Base-by-base conservation (phyloP, 306 rosid species). In the Fragaria nilgerrensis region DNA sequence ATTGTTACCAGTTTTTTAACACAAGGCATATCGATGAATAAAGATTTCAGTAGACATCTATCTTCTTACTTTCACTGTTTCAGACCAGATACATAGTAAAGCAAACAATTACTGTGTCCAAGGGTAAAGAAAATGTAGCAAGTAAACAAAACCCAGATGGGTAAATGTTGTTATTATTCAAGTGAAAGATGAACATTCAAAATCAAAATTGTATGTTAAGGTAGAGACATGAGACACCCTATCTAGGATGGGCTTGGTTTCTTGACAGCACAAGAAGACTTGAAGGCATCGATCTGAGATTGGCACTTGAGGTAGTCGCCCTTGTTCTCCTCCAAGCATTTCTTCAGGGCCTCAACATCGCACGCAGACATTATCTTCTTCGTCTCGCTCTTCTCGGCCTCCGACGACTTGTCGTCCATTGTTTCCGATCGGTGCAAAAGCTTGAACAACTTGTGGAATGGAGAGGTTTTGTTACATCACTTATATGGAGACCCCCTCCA, bases 271-370 rank as follows among this genome's bases (percentile, higher is more conserved):
- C 98, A 93, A 0, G 96, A 91, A 19, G 88, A 85, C 78, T 83
- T 91, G 68, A 92, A 94, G 73, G 97, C 96, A 61, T 90, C 93
- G 23, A 94, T 92, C 11, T 94, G 96, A 5, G 90, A 75, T 63
- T 88, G 93, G 73, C 98, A 92, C 86, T 94, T 94, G 79, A 84
- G 79, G 70, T 90, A 85, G 80, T 92, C 93, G 6, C 97, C 97
- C 5, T 90, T 90, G 82, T 86, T 92, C 84, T 92, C 97, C 81
- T 92, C 97, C 92, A 94, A 84, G 62, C 98, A 94, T 75, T 89
- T 94, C 82, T 78, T 88, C 17, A 94, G 85, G 69, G 98, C 97
- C 75, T 90, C 93, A 72, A 92, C 92, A 69, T 94, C 92, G 77
- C 97, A 94, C 12, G 93, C 55, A 43, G 93, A 82, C 73, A 27